Evolutionary conservation across 768 basidiomycete genomes (phyloP).

Genomic region (Pholiota microspora): DNA sequence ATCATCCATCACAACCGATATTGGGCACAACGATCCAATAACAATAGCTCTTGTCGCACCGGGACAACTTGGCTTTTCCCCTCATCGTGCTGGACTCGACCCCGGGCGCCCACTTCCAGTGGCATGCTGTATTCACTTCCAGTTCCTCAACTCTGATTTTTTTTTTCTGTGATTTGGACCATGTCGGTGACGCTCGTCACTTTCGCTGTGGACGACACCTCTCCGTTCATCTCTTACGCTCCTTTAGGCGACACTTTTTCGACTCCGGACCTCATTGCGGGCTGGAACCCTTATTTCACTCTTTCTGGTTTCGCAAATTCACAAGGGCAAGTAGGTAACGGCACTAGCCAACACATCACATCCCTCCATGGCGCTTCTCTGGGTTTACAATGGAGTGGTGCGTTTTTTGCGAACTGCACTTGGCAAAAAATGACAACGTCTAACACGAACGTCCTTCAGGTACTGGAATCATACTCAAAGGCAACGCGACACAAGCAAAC

Average conservation of each 20-base stretch:
- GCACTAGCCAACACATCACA: conserved; percentile 64
- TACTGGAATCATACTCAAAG: conserved; percentile 60
- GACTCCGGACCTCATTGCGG: conserved; percentile 44
- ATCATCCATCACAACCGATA: conserved; percentile 1
- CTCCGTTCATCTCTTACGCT: conserved; percentile 58
- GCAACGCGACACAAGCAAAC: conserved; percentile 41
- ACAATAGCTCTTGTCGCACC: not conserved
- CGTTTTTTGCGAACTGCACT: conserved; percentile 22
- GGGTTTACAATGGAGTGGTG: conserved; percentile 62
- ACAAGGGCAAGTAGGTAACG: conserved; percentile 45
- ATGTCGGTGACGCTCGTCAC: conserved; percentile 27
- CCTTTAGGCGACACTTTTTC: conserved; percentile 59
- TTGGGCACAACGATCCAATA: not conserved
- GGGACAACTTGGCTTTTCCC: conserved; percentile 3
- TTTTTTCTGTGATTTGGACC: not conserved
- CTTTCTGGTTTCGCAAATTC: conserved; percentile 43
- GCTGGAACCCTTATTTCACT: conserved; percentile 70
- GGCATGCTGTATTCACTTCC: not conserved
- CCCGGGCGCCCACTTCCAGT: conserved; percentile 6
- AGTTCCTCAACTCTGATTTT: not conserved
- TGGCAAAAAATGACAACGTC: not conserved
- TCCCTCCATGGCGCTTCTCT: conserved; percentile 55
- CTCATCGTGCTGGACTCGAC: conserved; percentile 22
- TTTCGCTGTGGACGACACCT: conserved; percentile 63
- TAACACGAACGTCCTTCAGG: conserved; percentile 36